Evolutionary conservation across 2,329 filamentous ascomycete species (phyloP).

Genomic region (Fonsecaea pugnacius): DNA sequence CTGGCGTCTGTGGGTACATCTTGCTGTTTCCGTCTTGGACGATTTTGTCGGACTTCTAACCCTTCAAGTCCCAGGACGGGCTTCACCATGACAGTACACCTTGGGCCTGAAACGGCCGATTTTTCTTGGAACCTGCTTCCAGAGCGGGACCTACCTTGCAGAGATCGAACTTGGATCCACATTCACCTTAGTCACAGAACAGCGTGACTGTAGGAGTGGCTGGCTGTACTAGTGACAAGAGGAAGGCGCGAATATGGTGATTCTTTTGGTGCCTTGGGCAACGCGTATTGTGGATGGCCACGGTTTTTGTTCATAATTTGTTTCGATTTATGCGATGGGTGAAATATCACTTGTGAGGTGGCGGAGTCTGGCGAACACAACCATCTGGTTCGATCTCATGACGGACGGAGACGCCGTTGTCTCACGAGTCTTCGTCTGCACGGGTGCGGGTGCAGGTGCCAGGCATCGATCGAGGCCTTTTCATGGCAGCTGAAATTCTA

Average conservation of each 20-base stretch:
- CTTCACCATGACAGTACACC: neutral
- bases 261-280: neutral
- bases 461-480: neutral
- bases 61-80: neutral
- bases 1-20: neutral
- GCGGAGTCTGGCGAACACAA: neutral
- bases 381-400: neutral
- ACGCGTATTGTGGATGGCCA: neutral
- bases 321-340: neutral
- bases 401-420: neutral
- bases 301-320: neutral
- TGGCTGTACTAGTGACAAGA: neutral
- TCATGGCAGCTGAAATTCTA: neutral
- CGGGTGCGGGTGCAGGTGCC: neutral
- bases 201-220: neutral
- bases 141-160: neutral
- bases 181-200: neutral
- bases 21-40: neutral
- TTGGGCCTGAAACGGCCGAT: neutral
- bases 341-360: neutral
- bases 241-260: neutral
- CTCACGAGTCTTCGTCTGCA: neutral
- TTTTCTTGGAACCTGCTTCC: neutral
- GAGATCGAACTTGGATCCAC: neutral
- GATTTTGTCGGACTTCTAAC: neutral